A percentile compares a stretch with the other conserved stretches of the same genome.
These are phyloP conservation scores for Neurospora sp. DNA, from an alignment of 495 filamentous ascomycete species.

Conservation along the genomic window DNA sequence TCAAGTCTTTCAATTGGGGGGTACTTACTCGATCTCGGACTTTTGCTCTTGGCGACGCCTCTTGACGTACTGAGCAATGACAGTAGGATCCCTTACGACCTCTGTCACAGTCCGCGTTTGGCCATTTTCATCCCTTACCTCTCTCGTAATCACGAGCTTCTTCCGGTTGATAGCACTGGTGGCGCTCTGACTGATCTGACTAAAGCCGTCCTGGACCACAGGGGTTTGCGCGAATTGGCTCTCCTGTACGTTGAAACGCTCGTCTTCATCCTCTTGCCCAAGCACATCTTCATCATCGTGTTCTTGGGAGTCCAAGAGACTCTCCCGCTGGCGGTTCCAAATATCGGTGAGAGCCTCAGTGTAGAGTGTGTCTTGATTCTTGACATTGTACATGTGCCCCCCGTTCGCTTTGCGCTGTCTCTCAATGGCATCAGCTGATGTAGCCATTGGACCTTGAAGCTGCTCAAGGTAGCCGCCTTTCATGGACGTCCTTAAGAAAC, in stretches of 20 bases:
- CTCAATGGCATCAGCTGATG: conserved; percentile 56
- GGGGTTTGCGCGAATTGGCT: conserved; percentile 28
- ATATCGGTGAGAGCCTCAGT: conserved; percentile 79
- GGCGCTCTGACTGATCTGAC: conserved; percentile 75
- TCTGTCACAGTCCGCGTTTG: conserved; percentile 48
- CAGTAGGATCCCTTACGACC: conserved; percentile 59
- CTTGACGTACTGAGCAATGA: conserved; percentile 56
- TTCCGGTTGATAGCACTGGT: conserved; percentile 54
- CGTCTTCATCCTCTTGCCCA: conserved; percentile 45
- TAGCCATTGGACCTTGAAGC: conserved; percentile 79
- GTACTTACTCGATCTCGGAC: conserved; percentile 54
- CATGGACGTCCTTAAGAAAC: conserved; percentile 94
- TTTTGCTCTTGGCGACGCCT: conserved; percentile 46
- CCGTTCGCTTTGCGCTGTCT: conserved; percentile 77
- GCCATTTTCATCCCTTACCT: conserved; percentile 50
- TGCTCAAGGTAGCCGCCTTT: conserved; percentile 93
- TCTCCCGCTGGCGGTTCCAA: conserved; percentile 78
- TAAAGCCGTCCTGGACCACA: conserved; percentile 55
- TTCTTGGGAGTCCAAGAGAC: conserved; percentile 46
- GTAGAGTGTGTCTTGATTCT: conserved; percentile 79
- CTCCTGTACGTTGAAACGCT: conserved; percentile 42
- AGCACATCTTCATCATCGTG: conserved; percentile 58
- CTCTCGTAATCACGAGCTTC: conserved; percentile 66
- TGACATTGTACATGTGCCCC: conserved; percentile 95
- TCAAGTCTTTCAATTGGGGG: neutral